These are phyloP conservation scores for Cercophora newfieldiana DNA, from an alignment of 495 filamentous ascomycete genomes.

Conservation along the genomic window DNA sequence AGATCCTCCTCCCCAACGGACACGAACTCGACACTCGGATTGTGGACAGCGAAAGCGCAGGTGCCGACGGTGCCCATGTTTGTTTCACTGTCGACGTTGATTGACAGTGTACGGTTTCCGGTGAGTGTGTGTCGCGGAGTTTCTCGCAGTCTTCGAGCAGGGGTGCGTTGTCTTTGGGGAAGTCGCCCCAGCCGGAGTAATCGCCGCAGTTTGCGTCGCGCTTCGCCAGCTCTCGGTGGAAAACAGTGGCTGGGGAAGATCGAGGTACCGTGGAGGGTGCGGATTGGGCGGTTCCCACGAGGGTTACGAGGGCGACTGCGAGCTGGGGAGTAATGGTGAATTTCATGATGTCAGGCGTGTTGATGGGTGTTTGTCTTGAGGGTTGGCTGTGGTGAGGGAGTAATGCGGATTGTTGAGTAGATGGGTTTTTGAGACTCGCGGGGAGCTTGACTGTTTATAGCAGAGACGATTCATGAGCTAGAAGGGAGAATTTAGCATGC, in stretches of 20 bases:
- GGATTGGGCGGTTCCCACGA: neutral
- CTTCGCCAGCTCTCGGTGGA: neutral
- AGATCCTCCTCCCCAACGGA: neutral
- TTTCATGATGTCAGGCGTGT: neutral
- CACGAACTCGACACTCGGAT: neutral
- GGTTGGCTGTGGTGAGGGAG: no score
- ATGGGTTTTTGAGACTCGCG: no score
- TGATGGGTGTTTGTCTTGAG: neutral
- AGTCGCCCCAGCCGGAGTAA: neutral
- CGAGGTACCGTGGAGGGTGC: neutral
- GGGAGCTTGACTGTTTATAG: no score
- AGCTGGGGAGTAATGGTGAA: neutral
- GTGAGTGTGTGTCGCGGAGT: neutral
- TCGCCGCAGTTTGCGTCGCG: neutral
- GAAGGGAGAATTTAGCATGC: no score
- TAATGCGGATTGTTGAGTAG: no score
- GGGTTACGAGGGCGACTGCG: neutral
- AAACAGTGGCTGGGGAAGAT: neutral
- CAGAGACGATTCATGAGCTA: no score
- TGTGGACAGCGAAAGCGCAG: neutral
- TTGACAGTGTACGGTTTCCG: neutral
- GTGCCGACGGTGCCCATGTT: neutral
- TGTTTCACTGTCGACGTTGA: constrained; percentile 1
- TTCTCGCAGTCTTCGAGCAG: neutral
- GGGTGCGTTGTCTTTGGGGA: neutral